Percentiles rank a stretch among this genome's conserved stretches.
Conservation (phyloP, 176 grass and related monocot species). For the Eleusine indica region DNA sequence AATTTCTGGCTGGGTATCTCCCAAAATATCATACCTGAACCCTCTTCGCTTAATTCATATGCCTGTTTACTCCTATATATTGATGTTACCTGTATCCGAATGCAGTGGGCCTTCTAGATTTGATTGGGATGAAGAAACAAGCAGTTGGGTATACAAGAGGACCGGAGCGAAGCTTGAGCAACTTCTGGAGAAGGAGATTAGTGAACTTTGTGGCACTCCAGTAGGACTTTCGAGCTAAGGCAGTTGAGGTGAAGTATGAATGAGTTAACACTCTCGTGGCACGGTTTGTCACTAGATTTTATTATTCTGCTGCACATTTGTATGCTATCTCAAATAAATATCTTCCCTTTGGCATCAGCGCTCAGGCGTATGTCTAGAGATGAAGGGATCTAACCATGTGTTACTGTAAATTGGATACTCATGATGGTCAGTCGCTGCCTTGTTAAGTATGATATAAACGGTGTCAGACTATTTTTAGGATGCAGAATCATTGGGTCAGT, state of each 20-base stretch:
- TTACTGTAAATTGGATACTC: background rate
- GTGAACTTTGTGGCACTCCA: slow-evolving; percentile 57
- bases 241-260: background rate
- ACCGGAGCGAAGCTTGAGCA: slow-evolving; percentile 65
- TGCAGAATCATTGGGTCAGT: background rate
- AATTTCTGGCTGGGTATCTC: background rate
- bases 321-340: slow-evolving; percentile 13
- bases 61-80: background rate
- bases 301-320: background rate
- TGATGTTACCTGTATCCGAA: background rate
- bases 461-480: background rate
- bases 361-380: background rate
- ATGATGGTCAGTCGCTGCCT: background rate
- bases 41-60: background rate
- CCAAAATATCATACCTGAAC: background rate
- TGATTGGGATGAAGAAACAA: slow-evolving; percentile 67
- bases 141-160: slow-evolving; percentile 71
- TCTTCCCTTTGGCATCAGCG: background rate
- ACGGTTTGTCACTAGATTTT: background rate
- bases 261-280: background rate
- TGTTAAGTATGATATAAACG: slow-evolving; percentile 8
- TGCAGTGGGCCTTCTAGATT: slow-evolving; percentile 84
- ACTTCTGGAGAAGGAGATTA: slow-evolving; percentile 69
- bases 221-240: slow-evolving; percentile 45
- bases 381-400: background rate